Conservation (phyloP, 1,284 basidiomycete genomes). For the Volvariella surrecta region DNA sequence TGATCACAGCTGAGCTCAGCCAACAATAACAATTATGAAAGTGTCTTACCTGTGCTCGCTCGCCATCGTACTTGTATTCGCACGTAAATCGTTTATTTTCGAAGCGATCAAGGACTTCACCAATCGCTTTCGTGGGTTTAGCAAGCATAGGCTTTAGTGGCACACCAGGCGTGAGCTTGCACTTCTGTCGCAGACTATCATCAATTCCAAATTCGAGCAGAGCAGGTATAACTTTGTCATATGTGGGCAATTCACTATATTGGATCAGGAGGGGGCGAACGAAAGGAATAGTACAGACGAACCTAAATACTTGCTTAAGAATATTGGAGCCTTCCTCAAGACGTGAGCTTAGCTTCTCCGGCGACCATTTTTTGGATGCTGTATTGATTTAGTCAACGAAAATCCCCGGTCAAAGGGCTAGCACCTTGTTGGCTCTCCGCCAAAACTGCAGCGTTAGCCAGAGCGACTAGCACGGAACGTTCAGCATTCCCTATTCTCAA, state of each 20-base stretch:
- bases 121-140: slow-evolving; percentile 99
- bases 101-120: slow-evolving; percentile 97
- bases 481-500: slow-evolving; percentile 97
- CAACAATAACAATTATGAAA: neutral
- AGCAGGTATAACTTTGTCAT: slow-evolving; percentile 92
- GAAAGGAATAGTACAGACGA: slow-evolving; percentile 10
- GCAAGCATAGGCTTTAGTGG: slow-evolving; percentile 99
- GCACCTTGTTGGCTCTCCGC: slow-evolving; percentile 65
- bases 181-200: slow-evolving; percentile 55
- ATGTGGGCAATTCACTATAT: slow-evolving; percentile 84
- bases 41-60: slow-evolving; percentile 77
- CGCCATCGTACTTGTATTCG: slow-evolving; percentile 99
- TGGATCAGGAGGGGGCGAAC: slow-evolving; percentile 2
- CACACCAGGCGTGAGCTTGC: slow-evolving; percentile 92
- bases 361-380: slow-evolving; percentile 69
- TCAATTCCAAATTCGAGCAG: slow-evolving; percentile 77
- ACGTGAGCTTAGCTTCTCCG: slow-evolving; percentile 65
- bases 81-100: slow-evolving; percentile 96
- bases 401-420: neutral
- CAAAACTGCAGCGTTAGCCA: slow-evolving; percentile 81
- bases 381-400: slow-evolving; percentile 7
- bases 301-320: slow-evolving; percentile 93
- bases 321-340: slow-evolving; percentile 77
- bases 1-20: slow-evolving; percentile 17
- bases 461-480: slow-evolving; percentile 81